A percentile compares a stretch with the other conserved stretches of the same genome.
phyloP scores from a whole-genome alignment of 108 stramenopile species.

The Craspedostauros australis region DNA sequence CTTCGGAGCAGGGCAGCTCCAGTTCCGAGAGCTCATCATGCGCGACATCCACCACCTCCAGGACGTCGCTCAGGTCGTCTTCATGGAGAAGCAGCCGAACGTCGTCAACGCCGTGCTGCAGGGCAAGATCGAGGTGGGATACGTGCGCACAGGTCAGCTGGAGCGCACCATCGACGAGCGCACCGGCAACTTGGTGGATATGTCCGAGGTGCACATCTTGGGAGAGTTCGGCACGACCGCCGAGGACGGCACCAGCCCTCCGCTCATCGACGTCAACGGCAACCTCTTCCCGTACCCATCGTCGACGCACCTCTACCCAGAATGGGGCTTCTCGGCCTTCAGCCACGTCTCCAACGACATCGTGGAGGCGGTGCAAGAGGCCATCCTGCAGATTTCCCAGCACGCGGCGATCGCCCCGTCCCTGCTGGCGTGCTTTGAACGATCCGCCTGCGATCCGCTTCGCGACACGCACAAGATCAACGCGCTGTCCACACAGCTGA shows the following conservation, averaged over 20 bases:
- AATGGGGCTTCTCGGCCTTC: background rate
- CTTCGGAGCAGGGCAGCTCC: background rate
- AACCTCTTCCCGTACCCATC: background rate
- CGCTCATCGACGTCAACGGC: background rate
- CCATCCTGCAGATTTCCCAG: background rate
- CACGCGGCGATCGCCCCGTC: background rate
- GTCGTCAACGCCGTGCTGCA: conserved; percentile 3
- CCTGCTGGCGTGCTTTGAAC: background rate
- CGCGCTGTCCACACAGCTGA: too few relatives aligned
- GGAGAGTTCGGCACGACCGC: too few relatives aligned
- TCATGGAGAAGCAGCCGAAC: background rate
- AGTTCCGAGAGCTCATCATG: background rate
- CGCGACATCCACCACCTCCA: background rate
- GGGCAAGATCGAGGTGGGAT: conserved; percentile 6
- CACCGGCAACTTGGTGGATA: background rate
- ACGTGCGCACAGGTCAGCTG: conserved; percentile 7
- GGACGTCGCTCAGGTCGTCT: background rate
- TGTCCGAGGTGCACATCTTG: background rate
- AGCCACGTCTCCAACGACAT: background rate
- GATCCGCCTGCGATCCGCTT: too few relatives aligned
- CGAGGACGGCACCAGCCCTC: background rate
- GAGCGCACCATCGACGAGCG: background rate
- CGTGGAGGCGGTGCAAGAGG: background rate
- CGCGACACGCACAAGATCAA: too few relatives aligned
- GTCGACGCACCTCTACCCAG: background rate